Evolutionary conservation across 2,329 filamentous ascomycete genomes (phyloP), one percentile per base, ranked within the genome.

Genomic region (Talaromyces verruculosus): DNA sequence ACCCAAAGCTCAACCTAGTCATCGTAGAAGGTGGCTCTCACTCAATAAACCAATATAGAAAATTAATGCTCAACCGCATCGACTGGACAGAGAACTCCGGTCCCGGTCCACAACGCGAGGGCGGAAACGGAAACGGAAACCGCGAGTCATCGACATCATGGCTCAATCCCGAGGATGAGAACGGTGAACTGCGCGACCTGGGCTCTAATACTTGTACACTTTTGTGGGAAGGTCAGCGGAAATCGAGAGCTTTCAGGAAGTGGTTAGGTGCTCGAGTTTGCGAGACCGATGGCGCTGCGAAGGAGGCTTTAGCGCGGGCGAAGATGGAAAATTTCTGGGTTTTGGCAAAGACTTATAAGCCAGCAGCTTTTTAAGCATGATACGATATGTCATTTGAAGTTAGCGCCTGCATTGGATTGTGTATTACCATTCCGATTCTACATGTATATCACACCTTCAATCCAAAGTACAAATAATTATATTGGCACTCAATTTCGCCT

Each of bases 271-370:
- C 80, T 28, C 90, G 92, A 75, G 88, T 95, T n/a, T 97, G 93
- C 77, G 95, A 98, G 79, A 94, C 91, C 1, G 95, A 99, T 76
- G 86, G 89, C 11, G 91, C 96, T 75, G 95, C 94, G 5, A 90
- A 91, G 75, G 92, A 97, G 71, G 84, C 89, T 25, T 79, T 99
- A 68, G 81, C 88, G 13, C 86, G 92, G 71, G 87, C 88, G 5
- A 97, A 96, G 83, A 91, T 98, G 85, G 94, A 98, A 72, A 96
- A 90, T 72, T 94, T 99, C 74, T 99, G 95, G 95, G 90, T 90
- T 10, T 80, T 95, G 71, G 94, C 93, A 0, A 96, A 96, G 83
- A 91, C 80, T 67, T 77, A 80, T 65, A 83, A 82, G 74, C 73
- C 47, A 25, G 51, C 39, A 17, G 25, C 28, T 45, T 19, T 53